Base-by-base conservation (phyloP, 768 basidiomycete species). In the Psilocybe azurescens region DNA sequence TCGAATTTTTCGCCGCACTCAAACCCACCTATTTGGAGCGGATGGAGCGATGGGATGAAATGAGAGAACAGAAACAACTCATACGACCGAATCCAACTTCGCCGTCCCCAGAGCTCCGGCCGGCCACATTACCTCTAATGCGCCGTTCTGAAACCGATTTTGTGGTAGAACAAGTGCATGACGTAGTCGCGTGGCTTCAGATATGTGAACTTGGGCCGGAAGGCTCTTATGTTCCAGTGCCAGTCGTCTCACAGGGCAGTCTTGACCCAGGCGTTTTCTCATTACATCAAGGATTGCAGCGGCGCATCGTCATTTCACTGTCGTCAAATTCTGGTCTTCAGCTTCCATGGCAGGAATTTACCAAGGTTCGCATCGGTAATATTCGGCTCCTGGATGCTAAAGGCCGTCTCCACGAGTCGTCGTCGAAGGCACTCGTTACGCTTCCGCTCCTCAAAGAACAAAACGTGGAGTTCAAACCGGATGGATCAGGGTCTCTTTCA, bases 111-210 rank as follows among this genome's bases (percentile, higher is more conserved):
- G 83, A 85, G 50, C 76, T 67, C 64, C 75, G 73, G 47, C 77
- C 84, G 1, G 73, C 80, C 32, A 75, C 73, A 54, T 68, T 83
- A 24, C 88, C 87, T n/a, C 81, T 81, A 16, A 97, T 97, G 95
- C 88, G 96, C 18, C 89, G 95, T 29, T 93, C 95, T 20, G 97
- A 98, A 77, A 92, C 85, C 48, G 95, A 98, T 68, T 95, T 98
- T 65, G 86, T 97, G 29, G 86, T 88, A 11, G 89, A 92, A 66
- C 93, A 97, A 73, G 78, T 80, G 14, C 96, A 99, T 74, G 95
- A 99, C 71, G 88, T 97, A n/a, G 87, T 94, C 6, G 90, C 91
- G 11, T 91, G 89, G 83, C 72, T 96, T 44, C 92, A 95, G 69
- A 83, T 99, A 51, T 88, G 87, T 71, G 96, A 99, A 74, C 83